phyloP scores from a whole-genome alignment of 2,329 filamentous ascomycete genomes.

The Shiraia bambusicola region DNA sequence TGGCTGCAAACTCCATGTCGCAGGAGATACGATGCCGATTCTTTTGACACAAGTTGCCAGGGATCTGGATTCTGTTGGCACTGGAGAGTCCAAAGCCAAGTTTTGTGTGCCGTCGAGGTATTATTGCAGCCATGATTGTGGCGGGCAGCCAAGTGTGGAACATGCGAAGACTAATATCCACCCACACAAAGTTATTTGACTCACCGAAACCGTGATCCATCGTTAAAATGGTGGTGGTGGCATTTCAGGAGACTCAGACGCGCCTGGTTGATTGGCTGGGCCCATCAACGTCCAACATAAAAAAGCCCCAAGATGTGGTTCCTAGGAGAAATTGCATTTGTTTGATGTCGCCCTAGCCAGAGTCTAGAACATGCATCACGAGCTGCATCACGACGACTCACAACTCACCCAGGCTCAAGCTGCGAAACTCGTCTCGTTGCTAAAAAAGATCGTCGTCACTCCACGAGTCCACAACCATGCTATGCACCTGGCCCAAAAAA shows the following conservation, averaged over 20 bases:
- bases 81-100: no score
- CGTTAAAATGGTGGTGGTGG: constrained; percentile 14
- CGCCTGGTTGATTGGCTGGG: constrained; percentile 17
- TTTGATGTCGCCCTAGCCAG: constrained; percentile 25
- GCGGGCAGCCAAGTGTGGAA: constrained; percentile 2
- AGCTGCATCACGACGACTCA: no score
- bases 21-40: no score
- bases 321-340: constrained; percentile 27
- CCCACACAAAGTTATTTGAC: constrained; percentile 10
- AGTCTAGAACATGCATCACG: constrained; percentile 39
- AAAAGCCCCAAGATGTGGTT: constrained; percentile 16
- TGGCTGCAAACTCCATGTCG: no score
- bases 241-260: constrained; percentile 10
- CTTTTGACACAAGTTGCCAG: no score
- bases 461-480: no score
- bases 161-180: no score
- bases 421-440: constrained; percentile 14
- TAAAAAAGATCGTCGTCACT: constrained; percentile 29
- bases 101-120: neutral
- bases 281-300: constrained; percentile 17
- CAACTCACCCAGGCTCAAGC: no score
- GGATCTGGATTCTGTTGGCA: no score
- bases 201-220: constrained; percentile 14
- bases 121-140: neutral
- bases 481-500: constrained; percentile 18